Base-by-base conservation (phyloP, 495 filamentous ascomycete species). In the Alectoria sarmentosa region DNA sequence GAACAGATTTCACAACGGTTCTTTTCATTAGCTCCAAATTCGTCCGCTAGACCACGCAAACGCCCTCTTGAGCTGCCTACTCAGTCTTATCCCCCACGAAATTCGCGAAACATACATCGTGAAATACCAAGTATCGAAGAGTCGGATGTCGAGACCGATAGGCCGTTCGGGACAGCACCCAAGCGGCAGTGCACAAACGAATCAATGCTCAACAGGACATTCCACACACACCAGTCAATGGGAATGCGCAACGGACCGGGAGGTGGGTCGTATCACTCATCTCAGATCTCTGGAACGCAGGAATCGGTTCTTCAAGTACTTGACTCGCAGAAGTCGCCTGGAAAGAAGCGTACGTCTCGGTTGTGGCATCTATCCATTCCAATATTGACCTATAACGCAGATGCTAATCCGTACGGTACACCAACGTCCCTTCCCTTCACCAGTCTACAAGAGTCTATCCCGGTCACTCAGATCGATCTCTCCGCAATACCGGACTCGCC, bases 351-450 rank as follows among this genome's bases (percentile, higher is more conserved):
- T 67, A 65, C 36, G 66, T 67, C 61, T 64, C 41, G 23, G 17
- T 13, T 42, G 21, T 34, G 38, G 13, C 17, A 6, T 9, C 39
- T 23, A 7, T 36, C 3, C 10, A 30, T 23, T n/a, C 9, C 15
- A 28, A 52, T 68, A 52, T 68, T 32, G 10, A 39, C 1, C 4
- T 39, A 19, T 7, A 10, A 34, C 23, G 13, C 52, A 71, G 69
- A 54, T 37, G 17, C 19, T 9, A 62, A 67, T 48, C 65, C 67
- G 39, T 71, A 71, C 32, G 69, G 69, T 48, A 69, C 69, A 21
- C 67, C 69, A 26, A 65, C 46, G 11, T 71, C 69, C 42, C 57
- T 65, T 44, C 62, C 61, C 8, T 19, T 63, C 34, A 59, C 38
- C 52, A 39, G 62, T 30, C 57, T n/a, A 14, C 58, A 44, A 32